These are phyloP conservation scores for Flaveria floridana DNA, from an alignment of 140 eudicot species.

Conservation along the genomic window DNA sequence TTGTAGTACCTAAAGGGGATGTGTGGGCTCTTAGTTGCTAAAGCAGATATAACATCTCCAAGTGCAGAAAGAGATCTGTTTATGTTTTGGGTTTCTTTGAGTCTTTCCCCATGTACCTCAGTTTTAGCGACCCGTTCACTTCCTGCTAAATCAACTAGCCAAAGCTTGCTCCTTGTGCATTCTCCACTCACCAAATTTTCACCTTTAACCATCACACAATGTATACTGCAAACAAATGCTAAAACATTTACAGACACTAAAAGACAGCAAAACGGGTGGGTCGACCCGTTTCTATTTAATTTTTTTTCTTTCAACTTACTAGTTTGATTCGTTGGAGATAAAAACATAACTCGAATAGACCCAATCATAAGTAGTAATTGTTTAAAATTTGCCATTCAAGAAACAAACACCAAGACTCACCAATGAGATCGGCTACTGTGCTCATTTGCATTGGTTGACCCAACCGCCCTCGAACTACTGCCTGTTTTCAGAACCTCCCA, in stretches of 20 bases:
- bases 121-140: constrained; percentile 90
- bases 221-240: constrained; percentile 62
- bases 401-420: constrained; percentile 39
- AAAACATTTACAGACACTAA: constrained; percentile 13
- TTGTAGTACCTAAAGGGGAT: constrained; percentile 73
- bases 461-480: constrained; percentile 83
- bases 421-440: constrained; percentile 98
- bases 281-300: not conserved
- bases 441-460: constrained; percentile 88
- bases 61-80: constrained; percentile 96
- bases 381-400: not conserved
- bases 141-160: constrained; percentile 96
- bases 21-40: constrained; percentile 85
- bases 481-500: constrained; percentile 94
- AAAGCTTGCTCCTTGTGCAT: constrained; percentile 82
- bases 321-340: not conserved
- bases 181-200: constrained; percentile 84
- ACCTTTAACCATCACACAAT: constrained; percentile 98
- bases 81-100: constrained; percentile 89
- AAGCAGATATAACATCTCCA: constrained; percentile 94
- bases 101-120: constrained; percentile 89
- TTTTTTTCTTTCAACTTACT: not conserved
- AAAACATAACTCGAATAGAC: not conserved
- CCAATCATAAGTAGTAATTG: not conserved
- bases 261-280: not conserved